Evolutionary conservation across 495 filamentous ascomycete genomes (phyloP).

Genomic region (Parathielavia appendiculata): DNA sequence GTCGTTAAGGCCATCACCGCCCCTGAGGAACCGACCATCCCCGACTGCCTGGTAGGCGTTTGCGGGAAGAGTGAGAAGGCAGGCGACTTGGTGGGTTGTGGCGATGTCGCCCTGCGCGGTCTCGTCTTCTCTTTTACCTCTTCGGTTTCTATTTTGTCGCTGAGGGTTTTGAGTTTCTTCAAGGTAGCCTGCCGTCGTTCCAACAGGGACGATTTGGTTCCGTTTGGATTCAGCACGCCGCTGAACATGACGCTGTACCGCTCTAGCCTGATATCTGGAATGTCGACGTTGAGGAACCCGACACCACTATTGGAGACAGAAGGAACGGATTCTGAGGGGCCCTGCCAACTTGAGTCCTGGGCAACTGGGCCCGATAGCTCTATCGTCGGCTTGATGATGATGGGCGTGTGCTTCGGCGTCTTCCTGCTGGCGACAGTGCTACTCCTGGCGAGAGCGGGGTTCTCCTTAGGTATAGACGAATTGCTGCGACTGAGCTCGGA

Average conservation of each 20-base stretch:
- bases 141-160: slow-evolving; percentile 37
- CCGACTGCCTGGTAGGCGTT: slow-evolving; percentile 41
- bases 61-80: slow-evolving; percentile 61
- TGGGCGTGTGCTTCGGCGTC: slow-evolving; percentile 35
- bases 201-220: slow-evolving; percentile 46
- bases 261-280: slow-evolving; percentile 76
- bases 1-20: slow-evolving; percentile 3
- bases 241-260: slow-evolving; percentile 95
- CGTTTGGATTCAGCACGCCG: slow-evolving; percentile 53
- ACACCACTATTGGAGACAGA: slow-evolving; percentile 12
- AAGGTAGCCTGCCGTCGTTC: slow-evolving; percentile 65
- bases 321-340: slow-evolving; percentile 18
- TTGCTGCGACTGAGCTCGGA: slow-evolving; percentile 13
- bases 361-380: slow-evolving; percentile 24
- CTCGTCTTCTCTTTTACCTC: slow-evolving; percentile 27
- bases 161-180: slow-evolving; percentile 54
- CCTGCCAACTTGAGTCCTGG: neutral
- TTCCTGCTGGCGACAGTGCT: slow-evolving; percentile 33
- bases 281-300: slow-evolving; percentile 62
- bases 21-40: slow-evolving; percentile 20
- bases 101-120: slow-evolving; percentile 54
- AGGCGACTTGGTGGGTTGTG: slow-evolving; percentile 53
- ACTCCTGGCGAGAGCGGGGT: slow-evolving; percentile 30
- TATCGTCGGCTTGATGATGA: slow-evolving; percentile 36
- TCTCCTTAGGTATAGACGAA: slow-evolving; percentile 15